Evolutionary conservation across 768 basidiomycete species (phyloP).

Genomic region (Ramaria rubella): DNA sequence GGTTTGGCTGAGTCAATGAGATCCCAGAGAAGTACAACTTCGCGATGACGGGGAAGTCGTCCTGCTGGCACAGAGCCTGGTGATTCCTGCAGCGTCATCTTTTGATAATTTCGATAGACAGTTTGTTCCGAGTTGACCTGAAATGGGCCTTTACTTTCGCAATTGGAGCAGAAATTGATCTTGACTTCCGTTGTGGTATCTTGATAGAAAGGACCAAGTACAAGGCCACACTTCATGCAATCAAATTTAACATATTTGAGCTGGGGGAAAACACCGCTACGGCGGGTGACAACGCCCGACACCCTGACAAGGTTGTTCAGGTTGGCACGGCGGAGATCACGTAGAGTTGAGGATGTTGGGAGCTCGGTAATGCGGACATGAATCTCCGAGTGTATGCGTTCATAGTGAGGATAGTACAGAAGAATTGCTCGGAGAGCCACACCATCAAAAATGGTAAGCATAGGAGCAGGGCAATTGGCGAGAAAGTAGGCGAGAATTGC

Average conservation of each 20-base stretch:
- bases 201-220: constrained; percentile 96
- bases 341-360: constrained; percentile 81
- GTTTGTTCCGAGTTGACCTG: constrained; percentile 98
- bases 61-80: constrained; percentile 97
- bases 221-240: constrained; percentile 89
- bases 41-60: constrained; percentile 92
- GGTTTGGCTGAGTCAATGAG: constrained; percentile 97
- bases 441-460: constrained; percentile 92
- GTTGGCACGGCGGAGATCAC: constrained; percentile 87
- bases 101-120: constrained; percentile 97
- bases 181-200: constrained; percentile 91
- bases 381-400: constrained; percentile 95
- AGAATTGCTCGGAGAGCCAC: constrained; percentile 92
- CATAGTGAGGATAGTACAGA: constrained; percentile 92
- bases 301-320: constrained; percentile 95
- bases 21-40: constrained; percentile 96
- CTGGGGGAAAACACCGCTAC: constrained; percentile 98
- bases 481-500: constrained; percentile 97
- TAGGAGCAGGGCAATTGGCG: constrained; percentile 86
- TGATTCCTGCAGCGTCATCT: constrained; percentile 96
- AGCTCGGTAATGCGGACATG: constrained; percentile 96
- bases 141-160: constrained; percentile 94
- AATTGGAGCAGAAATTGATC: constrained; percentile 91
- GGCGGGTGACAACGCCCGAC: constrained; percentile 89
- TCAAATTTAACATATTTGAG: constrained; percentile 99